Base-by-base conservation (phyloP, 2,329 filamentous ascomycete species). In the Neonectria punicea region DNA sequence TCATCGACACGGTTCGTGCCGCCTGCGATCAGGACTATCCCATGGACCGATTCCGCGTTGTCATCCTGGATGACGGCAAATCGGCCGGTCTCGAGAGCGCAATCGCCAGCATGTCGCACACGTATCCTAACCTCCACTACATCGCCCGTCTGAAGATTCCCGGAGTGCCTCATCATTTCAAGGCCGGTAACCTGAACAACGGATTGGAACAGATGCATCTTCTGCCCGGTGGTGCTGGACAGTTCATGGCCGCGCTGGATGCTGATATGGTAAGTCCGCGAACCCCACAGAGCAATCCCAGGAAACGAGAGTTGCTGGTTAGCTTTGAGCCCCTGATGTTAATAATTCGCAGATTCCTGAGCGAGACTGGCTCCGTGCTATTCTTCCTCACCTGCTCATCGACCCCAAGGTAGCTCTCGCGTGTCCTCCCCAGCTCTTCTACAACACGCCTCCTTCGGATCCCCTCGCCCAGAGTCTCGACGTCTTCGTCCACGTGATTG, bases 151-250 rank as follows among this genome's bases (percentile, higher is more conserved):
- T 80, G 39, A 85, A 85, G 76, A 78, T 79, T 49, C 81, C 82
- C 4, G 83, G 83, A 8, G 77, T 82, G 36, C 83, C 84, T 2
- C 82, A 87, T 69, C 85, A 88, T 73, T 90, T 87, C 81, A 90
- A 90, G 79, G 87, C 88, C 1, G 88, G 88, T 55, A 90, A 90
- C 73, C 79, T 90, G 57, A 90, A 89, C 76, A 86, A 87, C 61
- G 89, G 86, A 36, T 76, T 88, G 20, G 83, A 87, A 16, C 80
- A 83, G 59, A 80, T 83, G 5, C 79, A 80, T 16, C 72, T 77
- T n/a, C 77, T 89, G 34, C 84, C 85, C 1, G 86, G 85, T 18
- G 87, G 87, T 25, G 80, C 85, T n/a, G 81, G 82, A 44, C 81
- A 86, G 70, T 90, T 82, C 74, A 86, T 90, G 73, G 88, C 87